These are phyloP conservation scores for Termitomyces sp. DNA, from an alignment of 768 basidiomycete genomes.

Conservation along the genomic window DNA sequence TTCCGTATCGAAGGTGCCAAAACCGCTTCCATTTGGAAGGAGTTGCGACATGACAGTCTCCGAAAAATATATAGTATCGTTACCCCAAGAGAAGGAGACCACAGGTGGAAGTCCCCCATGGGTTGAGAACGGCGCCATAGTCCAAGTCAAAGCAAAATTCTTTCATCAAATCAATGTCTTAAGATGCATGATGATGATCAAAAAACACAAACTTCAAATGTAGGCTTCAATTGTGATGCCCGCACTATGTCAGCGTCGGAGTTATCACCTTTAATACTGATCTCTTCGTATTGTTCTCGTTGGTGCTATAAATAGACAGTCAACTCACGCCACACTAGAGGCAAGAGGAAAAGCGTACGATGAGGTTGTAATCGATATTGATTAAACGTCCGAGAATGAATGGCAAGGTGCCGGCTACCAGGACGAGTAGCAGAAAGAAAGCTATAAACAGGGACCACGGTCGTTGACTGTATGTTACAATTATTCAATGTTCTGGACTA, in stretches of 20 bases:
- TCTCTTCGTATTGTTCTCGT: constrained; percentile 30
- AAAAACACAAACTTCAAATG: constrained; percentile 26
- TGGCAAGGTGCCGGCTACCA: constrained; percentile 26
- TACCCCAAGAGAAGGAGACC: constrained; percentile 30
- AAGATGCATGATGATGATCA: not conserved
- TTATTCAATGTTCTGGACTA: not conserved
- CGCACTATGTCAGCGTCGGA: constrained; percentile 33
- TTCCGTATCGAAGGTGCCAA: constrained; percentile 33
- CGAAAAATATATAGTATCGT: constrained; percentile 37
- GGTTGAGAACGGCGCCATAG: constrained; percentile 34
- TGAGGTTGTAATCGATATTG: constrained; percentile 28
- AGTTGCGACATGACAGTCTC: constrained; percentile 35
- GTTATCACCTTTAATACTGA: constrained; percentile 33
- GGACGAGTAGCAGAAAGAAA: constrained; percentile 34
- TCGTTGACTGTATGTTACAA: constrained; percentile 25
- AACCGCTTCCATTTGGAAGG: constrained; percentile 32
- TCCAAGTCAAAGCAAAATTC: constrained; percentile 38
- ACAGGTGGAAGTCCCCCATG: constrained; percentile 33
- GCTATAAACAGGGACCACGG: constrained; percentile 37
- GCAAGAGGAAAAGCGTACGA: constrained; percentile 24
- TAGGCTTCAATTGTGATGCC: constrained; percentile 24
- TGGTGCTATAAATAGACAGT: constrained; percentile 29
- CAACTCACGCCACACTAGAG: not conserved
- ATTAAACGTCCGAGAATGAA: constrained; percentile 39
- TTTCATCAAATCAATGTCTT: constrained; percentile 10